These are phyloP conservation scores for Lipomyces anomalus DNA, from an alignment of 805 yeast species.

Conservation along the genomic window DNA sequence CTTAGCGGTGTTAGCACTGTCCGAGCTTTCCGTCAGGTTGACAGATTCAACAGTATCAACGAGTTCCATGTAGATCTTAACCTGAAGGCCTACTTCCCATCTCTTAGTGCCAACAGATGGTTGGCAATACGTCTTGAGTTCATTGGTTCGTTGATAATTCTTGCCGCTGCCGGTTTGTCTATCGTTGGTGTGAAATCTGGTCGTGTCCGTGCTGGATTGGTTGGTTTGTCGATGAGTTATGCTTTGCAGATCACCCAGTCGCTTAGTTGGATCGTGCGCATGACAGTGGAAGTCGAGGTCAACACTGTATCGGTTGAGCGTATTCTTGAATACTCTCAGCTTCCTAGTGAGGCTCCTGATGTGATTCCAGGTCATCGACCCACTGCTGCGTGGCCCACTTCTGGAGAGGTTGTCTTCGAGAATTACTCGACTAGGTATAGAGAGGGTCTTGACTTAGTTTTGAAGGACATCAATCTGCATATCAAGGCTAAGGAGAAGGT, in stretches of 20 bases:
- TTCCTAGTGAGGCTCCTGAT: conserved; percentile 80
- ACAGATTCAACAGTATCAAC: conserved; percentile 56
- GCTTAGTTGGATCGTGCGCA: conserved; percentile 94
- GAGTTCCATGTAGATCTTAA: conserved; percentile 64
- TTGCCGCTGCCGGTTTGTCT: conserved; percentile 78
- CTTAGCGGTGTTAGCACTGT: conserved; percentile 72
- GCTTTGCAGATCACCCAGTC: conserved; percentile 91
- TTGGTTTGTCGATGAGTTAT: conserved; percentile 90
- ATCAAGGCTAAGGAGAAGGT: conserved; percentile 75
- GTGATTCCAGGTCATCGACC: conserved; percentile 63
- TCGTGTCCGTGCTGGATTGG: conserved; percentile 75
- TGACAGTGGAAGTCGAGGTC: conserved; percentile 98
- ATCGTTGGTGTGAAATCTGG: conserved; percentile 67
- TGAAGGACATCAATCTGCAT: conserved; percentile 58
- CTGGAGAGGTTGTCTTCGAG: conserved; percentile 61
- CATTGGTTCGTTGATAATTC: conserved; percentile 81
- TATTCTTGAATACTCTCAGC: conserved; percentile 76
- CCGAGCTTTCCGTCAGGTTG: conserved; percentile 64
- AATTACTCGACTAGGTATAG: conserved; percentile 82
- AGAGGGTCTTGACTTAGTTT: conserved; percentile 69
- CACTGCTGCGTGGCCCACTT: conserved; percentile 61
- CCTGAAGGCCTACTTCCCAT: conserved; percentile 87
- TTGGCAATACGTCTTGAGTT: conserved; percentile 90
- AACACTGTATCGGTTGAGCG: conserved; percentile 96
- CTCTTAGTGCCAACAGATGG: conserved; percentile 94